Conservation (phyloP, 2,329 filamentous ascomycete species). For the Aspergillus glaucus region DNA sequence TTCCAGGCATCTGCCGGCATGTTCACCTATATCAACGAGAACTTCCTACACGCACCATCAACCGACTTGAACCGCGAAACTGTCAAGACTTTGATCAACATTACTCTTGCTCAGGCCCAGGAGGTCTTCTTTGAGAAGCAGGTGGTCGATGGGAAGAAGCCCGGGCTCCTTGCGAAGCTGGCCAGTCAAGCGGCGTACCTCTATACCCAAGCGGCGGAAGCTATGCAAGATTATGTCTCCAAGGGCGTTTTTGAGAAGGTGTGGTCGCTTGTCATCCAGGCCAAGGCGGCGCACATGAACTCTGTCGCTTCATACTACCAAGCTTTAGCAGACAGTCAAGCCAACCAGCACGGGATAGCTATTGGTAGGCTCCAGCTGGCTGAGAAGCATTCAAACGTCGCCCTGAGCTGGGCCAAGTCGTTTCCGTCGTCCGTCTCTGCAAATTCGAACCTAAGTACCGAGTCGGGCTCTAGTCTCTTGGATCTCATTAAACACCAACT, state of each 20-base stretch:
- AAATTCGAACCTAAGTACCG: slow-evolving; percentile 74
- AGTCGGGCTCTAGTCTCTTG: slow-evolving; percentile 66
- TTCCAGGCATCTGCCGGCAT: slow-evolving; percentile 98
- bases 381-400: slow-evolving; percentile 71
- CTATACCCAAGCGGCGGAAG: slow-evolving; percentile 81
- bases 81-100: slow-evolving; percentile 84
- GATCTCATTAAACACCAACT: slow-evolving; percentile 81
- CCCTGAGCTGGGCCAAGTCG: slow-evolving; percentile 65
- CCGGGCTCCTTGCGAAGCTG: slow-evolving; percentile 83
- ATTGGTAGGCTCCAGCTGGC: slow-evolving; percentile 78
- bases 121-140: slow-evolving; percentile 98
- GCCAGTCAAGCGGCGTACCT: slow-evolving; percentile 85
- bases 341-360: slow-evolving; percentile 76
- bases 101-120: slow-evolving; percentile 93
- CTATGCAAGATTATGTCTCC: slow-evolving; percentile 84
- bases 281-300: slow-evolving; percentile 74
- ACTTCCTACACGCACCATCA: slow-evolving; percentile 93
- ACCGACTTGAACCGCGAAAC: slow-evolving; percentile 94
- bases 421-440: slow-evolving; percentile 76
- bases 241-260: slow-evolving; percentile 91
- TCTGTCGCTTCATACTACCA: slow-evolving; percentile 93
- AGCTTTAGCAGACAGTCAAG: slow-evolving; percentile 82
- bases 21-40: slow-evolving; percentile 99
- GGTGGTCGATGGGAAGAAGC: slow-evolving; percentile 84
- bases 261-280: slow-evolving; percentile 67